Evolutionary conservation across 1,139 yeast species (phyloP).

Genomic region (Kodamaea anthophila): DNA sequence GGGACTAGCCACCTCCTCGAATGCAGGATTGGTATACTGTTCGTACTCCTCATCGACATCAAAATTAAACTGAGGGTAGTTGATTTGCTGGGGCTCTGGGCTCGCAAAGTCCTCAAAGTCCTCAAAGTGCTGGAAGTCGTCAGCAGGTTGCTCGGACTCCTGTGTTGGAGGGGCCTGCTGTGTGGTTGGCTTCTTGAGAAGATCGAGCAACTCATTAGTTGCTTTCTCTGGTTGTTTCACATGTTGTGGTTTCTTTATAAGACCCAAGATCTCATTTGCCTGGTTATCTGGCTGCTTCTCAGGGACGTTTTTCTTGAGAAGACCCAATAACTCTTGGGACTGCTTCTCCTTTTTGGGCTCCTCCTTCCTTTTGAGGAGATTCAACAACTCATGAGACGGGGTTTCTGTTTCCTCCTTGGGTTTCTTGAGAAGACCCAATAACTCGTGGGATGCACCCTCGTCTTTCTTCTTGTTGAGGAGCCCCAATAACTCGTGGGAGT

Average conservation of each 20-base stretch:
- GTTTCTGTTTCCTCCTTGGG: constrained; percentile 3
- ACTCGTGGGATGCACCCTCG: constrained; percentile 8
- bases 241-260: constrained; percentile 2
- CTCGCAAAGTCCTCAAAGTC: constrained; percentile 33
- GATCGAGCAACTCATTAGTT: too few relatives aligned
- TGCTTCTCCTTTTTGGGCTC: constrained; percentile 6
- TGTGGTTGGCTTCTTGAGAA: too few relatives aligned
- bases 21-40: too few relatives aligned
- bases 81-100: constrained; percentile 15
- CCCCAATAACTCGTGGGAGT: constrained; percentile 14
- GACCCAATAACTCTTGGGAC: constrained; percentile 6
- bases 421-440: constrained; percentile 3
- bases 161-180: too few relatives aligned
- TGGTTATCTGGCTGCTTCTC: too few relatives aligned
- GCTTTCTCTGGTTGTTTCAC: too few relatives aligned
- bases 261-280: constrained; percentile 6
- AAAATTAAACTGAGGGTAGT: constrained; percentile 16
- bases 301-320: constrained; percentile 2
- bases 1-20: too few relatives aligned
- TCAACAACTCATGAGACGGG: constrained; percentile 5
- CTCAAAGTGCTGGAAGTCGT: constrained; percentile 16
- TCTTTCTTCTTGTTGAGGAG: constrained; percentile 13
- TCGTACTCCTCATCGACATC: constrained; percentile 36
- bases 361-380: constrained; percentile 6
- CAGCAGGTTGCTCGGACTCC: too few relatives aligned